Percentiles rank a stretch among this genome's conserved stretches.
Conservation (phyloP, 163 green algal genomes). For the Scenedesmus sp. region DNA sequence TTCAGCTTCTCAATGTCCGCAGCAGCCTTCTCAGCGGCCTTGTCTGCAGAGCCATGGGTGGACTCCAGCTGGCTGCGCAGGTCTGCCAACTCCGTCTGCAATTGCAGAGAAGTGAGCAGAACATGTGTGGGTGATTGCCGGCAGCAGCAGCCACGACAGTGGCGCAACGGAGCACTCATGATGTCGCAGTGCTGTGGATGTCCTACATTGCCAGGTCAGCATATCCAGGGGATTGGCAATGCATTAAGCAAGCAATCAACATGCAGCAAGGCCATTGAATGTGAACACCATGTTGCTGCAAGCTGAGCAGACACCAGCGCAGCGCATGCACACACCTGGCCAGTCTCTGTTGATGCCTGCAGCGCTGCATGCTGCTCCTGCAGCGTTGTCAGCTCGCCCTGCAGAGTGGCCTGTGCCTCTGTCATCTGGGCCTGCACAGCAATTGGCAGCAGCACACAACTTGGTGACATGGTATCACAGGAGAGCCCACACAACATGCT, state of each 20-base stretch:
- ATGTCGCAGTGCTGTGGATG: not conserved
- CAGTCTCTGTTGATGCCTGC: not conserved
- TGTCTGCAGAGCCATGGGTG: not conserved
- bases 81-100: not conserved
- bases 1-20: constrained; percentile 23
- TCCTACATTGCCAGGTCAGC: not conserved
- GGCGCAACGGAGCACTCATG: too few species aligned
- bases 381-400: not conserved
- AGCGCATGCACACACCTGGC: not conserved
- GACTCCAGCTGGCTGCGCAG: constrained; percentile 15
- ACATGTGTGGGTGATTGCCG: not conserved
- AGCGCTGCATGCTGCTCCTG: constrained; percentile 14
- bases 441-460: not conserved
- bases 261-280: not conserved
- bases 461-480: not conserved
- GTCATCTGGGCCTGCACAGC: constrained; percentile 1
- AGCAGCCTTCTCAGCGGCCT: not conserved
- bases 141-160: not conserved
- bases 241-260: not conserved
- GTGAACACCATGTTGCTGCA: not conserved
- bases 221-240: not conserved
- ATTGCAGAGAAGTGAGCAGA: not conserved
- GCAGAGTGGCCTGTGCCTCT: not conserved
- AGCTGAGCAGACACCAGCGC: not conserved
- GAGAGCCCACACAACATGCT: not conserved